phyloP scores from a whole-genome alignment of 2,329 filamentous ascomycete species.

The Lachnellula cervina region DNA sequence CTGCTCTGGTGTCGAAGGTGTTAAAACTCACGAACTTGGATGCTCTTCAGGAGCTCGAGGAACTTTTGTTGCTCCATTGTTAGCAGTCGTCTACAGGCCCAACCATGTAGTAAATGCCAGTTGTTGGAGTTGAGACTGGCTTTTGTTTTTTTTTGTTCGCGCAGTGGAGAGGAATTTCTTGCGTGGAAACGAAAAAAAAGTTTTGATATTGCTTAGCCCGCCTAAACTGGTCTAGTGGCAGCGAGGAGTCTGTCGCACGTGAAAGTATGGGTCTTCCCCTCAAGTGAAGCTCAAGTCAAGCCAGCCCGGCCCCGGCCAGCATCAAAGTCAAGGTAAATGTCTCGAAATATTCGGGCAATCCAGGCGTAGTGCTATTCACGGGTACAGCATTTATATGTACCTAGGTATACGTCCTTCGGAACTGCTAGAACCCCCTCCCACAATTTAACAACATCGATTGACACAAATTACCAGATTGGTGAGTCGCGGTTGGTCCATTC shows the following conservation, averaged over 20 bases:
- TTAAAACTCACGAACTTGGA: constrained; percentile 70
- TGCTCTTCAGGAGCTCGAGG: constrained; percentile 78
- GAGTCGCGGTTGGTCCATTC: not conserved
- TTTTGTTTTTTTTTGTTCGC: not conserved
- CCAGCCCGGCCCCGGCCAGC: no score
- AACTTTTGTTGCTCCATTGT: constrained; percentile 79
- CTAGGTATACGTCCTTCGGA: not conserved
- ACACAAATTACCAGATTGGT: not conserved
- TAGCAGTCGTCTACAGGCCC: constrained; percentile 10
- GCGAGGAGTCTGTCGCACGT: no score
- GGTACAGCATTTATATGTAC: no score
- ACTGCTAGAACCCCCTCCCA: not conserved
- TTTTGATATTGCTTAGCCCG: not conserved
- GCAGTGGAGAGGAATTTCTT: not conserved
- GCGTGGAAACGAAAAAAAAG: constrained; percentile 2
- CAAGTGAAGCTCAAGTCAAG: no score
- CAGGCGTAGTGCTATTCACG: no score
- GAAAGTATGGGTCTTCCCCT: no score
- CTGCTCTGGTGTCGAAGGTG: not conserved
- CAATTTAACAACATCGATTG: not conserved
- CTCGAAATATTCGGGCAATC: no score
- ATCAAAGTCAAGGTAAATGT: no score
- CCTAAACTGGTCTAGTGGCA: not conserved
- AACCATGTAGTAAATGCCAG: not conserved
- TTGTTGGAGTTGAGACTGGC: not conserved